These are phyloP conservation scores for Lathyrus sativus DNA, from an alignment of 306 rosid species.

Conservation along the genomic window DNA sequence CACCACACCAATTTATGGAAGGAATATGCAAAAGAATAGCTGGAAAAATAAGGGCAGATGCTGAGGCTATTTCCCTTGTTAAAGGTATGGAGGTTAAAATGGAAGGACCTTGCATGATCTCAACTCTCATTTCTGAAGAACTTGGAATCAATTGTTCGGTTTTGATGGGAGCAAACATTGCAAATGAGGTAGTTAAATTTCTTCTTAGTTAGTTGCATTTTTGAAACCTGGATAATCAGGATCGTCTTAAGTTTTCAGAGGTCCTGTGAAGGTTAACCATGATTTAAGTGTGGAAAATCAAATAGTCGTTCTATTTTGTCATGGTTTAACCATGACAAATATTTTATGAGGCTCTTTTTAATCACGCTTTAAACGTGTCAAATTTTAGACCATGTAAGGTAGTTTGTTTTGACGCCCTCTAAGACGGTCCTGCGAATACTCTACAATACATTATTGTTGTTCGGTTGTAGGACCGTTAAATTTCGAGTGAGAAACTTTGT, in stretches of 20 bases:
- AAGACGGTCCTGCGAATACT: neutral
- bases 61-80: constrained; percentile 91
- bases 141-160: constrained; percentile 87
- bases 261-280: too few species aligned
- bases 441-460: neutral
- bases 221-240: neutral
- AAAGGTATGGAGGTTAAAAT: constrained; percentile 98
- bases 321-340: too few species aligned
- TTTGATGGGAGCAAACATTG: constrained; percentile 97
- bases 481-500: neutral
- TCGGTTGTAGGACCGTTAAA: neutral
- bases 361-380: too few species aligned
- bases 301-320: too few species aligned
- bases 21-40: constrained; percentile 79
- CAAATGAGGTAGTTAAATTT: constrained; percentile 69
- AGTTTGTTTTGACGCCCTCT: too few species aligned
- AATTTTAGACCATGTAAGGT: too few species aligned
- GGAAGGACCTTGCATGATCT: constrained; percentile 99
- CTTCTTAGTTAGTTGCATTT: neutral
- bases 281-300: too few species aligned
- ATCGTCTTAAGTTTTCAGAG: too few species aligned
- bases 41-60: constrained; percentile 73
- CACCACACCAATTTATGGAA: constrained; percentile 98
- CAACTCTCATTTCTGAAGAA: constrained; percentile 71
- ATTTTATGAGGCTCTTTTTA: too few species aligned